A percentile compares a stretch with the other conserved stretches of the same genome.
These are phyloP conservation scores for Salvia rosmarinus DNA, from an alignment of 257 asterid genomes.

Conservation along the genomic window DNA sequence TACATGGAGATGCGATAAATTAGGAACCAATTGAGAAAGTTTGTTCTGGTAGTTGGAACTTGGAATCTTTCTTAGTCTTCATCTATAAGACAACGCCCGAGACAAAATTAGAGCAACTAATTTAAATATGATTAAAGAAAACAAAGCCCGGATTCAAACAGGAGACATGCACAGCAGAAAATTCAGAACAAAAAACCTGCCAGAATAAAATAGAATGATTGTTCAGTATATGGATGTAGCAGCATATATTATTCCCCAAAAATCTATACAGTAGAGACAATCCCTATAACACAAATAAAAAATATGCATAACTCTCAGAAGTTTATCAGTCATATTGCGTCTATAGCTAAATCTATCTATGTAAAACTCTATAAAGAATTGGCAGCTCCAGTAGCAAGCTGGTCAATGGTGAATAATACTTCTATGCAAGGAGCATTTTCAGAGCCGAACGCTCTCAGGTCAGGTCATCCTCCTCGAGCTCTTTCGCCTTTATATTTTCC, in stretches of 20 bases:
- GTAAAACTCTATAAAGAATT: background rate
- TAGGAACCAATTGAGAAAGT: background rate
- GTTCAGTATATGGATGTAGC: background rate
- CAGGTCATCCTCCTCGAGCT: slow-evolving; percentile 48
- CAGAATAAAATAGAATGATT: background rate
- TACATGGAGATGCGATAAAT: slow-evolving; percentile 25
- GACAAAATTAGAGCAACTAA: slow-evolving; percentile 38
- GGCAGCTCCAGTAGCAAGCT: background rate
- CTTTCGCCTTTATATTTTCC: slow-evolving; percentile 45
- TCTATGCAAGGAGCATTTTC: background rate
- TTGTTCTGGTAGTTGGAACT: slow-evolving; percentile 32
- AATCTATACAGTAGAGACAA: slow-evolving; percentile 17
- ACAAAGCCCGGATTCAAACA: slow-evolving; percentile 2
- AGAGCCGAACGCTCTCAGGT: slow-evolving; percentile 33
- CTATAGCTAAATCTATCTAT: background rate
- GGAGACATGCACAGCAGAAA: slow-evolving; percentile 18
- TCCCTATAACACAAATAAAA: slow-evolving; percentile 6
- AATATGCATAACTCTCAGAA: background rate
- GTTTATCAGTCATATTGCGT: background rate
- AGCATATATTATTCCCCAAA: background rate
- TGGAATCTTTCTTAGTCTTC: slow-evolving; percentile 18
- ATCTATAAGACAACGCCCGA: slow-evolving; percentile 12
- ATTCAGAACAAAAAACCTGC: slow-evolving; percentile 4
- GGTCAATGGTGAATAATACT: background rate
- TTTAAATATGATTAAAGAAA: background rate